Evolutionary conservation across 176 grass and related monocot species (phyloP).

Genomic region (Eleusine indica): DNA sequence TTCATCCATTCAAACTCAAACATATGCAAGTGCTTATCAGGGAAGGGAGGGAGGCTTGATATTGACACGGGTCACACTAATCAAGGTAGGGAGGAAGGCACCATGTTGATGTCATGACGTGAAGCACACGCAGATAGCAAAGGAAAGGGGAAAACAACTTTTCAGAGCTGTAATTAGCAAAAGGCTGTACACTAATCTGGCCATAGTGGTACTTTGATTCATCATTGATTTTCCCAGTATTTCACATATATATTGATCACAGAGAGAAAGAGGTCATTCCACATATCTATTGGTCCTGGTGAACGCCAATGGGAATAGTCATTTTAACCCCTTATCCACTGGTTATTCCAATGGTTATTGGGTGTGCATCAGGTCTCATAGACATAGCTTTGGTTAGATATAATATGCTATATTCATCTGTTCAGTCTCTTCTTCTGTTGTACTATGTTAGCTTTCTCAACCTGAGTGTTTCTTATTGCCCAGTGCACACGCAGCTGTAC

Average conservation of each 20-base stretch:
- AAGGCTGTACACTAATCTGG: neutral
- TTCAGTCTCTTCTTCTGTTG: neutral
- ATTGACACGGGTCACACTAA: neutral
- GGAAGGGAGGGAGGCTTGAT: neutral
- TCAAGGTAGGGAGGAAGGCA: neutral
- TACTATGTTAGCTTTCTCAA: constrained; percentile 52
- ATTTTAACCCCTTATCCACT: constrained; percentile 56
- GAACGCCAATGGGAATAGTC: constrained; percentile 33
- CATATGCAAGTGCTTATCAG: neutral
- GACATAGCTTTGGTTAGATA: constrained; percentile 59
- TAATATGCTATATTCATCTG: constrained; percentile 44
- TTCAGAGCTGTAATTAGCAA: neutral
- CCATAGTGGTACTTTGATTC: neutral
- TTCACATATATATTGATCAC: constrained; percentile 38
- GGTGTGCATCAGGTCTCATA: constrained; percentile 60
- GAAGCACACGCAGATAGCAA: neutral
- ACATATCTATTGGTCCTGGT: constrained; percentile 49
- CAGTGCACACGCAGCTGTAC: neutral
- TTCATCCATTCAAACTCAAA: neutral
- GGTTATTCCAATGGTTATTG: constrained; percentile 53
- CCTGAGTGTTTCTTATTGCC: constrained; percentile 64
- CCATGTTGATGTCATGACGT: too few species aligned
- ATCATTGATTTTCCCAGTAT: constrained; percentile 17
- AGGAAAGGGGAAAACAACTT: neutral
- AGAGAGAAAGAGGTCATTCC: constrained; percentile 45